phyloP scores from a whole-genome alignment of 345 rosid genomes.

The Aethionema arabicum region DNA sequence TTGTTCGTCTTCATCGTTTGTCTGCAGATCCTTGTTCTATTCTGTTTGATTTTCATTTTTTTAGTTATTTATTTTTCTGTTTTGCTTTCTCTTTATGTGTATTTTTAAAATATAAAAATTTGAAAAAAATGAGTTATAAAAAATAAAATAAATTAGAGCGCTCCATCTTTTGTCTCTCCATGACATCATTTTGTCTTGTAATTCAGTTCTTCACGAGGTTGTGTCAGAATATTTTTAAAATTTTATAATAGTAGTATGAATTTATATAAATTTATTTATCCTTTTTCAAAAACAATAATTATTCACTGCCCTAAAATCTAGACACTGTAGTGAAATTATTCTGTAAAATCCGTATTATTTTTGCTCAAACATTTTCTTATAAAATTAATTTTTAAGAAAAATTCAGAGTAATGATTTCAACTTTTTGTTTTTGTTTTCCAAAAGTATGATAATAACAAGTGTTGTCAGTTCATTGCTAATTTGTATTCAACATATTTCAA shows the following conservation, averaged over 20 bases:
- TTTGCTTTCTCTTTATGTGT: conserved; percentile 19
- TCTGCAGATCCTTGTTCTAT: conserved; percentile 38
- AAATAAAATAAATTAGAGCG: conserved; percentile 28
- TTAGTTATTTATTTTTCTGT: conserved; percentile 17
- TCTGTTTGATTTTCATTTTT: conserved; percentile 31
- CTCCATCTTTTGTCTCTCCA: conserved; percentile 52
- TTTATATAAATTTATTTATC: conserved; percentile 18
- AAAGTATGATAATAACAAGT: conserved; percentile 32
- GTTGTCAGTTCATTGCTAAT: conserved; percentile 33
- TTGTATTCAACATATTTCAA: conserved; percentile 27
- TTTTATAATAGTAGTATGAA: not conserved
- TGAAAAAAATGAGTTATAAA: not conserved
- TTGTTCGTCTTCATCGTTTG: conserved; percentile 39
- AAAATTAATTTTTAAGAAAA: not conserved
- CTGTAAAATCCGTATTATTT: conserved; percentile 23
- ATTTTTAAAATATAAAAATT: conserved; percentile 19
- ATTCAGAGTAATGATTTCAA: conserved; percentile 27
- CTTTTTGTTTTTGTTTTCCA: conserved; percentile 26
- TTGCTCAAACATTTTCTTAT: conserved; percentile 1
- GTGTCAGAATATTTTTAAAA: conserved; percentile 62
- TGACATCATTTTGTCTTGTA: conserved; percentile 80
- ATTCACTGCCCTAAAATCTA: conserved; percentile 37
- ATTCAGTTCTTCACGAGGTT: conserved; percentile 79
- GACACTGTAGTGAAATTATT: conserved; percentile 28
- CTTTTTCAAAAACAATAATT: conserved; percentile 35